Evolutionary conservation across 352 stramenopile genomes (phyloP).

Genomic region (Peronospora tabacina): DNA sequence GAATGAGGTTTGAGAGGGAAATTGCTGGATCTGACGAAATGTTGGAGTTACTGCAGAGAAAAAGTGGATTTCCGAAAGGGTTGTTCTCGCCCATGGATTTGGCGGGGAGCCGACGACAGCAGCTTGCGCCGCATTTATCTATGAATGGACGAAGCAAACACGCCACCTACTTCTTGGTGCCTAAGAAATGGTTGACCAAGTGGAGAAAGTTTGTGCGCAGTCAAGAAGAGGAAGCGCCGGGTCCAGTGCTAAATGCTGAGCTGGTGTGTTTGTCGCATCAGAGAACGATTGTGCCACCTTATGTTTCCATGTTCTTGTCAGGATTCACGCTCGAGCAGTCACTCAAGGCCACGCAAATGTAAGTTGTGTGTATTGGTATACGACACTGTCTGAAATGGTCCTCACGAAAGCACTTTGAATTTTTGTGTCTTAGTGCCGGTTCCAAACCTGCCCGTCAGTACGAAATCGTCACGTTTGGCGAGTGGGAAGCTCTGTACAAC

Average conservation of each 20-base stretch:
- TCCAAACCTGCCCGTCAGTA: slow-evolving; percentile 59
- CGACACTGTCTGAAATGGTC: background rate
- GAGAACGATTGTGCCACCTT: slow-evolving; percentile 67
- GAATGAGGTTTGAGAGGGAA: slow-evolving; percentile 52
- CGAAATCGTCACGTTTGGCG: slow-evolving; percentile 73
- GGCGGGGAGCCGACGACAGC: slow-evolving; percentile 19
- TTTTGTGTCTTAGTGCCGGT: slow-evolving; percentile 29
- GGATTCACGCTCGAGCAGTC: slow-evolving; percentile 75
- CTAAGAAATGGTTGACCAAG: slow-evolving; percentile 76
- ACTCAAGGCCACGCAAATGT: slow-evolving; percentile 66
- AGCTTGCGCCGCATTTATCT: slow-evolving; percentile 44
- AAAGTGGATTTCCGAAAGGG: slow-evolving; percentile 67
- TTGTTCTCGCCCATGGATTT: slow-evolving; percentile 53
- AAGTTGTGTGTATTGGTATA: slow-evolving; percentile 16
- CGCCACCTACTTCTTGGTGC: slow-evolving; percentile 69
- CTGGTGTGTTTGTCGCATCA: slow-evolving; percentile 76
- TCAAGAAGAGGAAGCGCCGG: slow-evolving; percentile 43
- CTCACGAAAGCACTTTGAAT: background rate
- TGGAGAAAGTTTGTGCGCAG: slow-evolving; percentile 75
- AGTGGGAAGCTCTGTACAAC: slow-evolving; percentile 79
- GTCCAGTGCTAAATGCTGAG: slow-evolving; percentile 73
- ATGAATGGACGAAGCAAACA: slow-evolving; percentile 43
- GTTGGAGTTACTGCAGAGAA: slow-evolving; percentile 64
- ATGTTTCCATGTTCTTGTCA: slow-evolving; percentile 83
- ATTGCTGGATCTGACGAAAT: slow-evolving; percentile 59